Base-by-base conservation (phyloP, 352 stramenopile species). In the Phytophthora aleatoria region DNA sequence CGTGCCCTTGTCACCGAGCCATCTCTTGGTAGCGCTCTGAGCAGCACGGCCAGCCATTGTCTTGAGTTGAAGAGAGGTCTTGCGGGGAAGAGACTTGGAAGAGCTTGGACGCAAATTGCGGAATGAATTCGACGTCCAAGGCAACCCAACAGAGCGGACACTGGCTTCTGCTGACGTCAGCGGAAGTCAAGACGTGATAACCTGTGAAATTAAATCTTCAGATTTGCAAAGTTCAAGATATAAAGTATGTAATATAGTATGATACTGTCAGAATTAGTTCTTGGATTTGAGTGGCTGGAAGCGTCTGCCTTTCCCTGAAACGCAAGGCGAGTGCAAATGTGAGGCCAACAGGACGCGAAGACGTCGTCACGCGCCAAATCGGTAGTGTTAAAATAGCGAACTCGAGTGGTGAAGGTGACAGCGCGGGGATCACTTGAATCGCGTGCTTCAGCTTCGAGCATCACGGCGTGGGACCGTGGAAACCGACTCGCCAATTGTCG, bases 1-100 rank as follows among this genome's bases (percentile, higher is more conserved):
- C 51, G 85, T 90, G 65, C 77, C 78, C 57, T 85, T 83, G 69
- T 93, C 85, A 41, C 85, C 85, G 57, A 93, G 69, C 85, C 85
- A 93, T 61, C 71, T 79, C 74, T 89, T 83, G 49, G 73, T 62
- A 67, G 77, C 65, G 15, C 69, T 85, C 63, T 85, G 63, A 60
- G 76, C 67, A 60, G 70, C 65, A 76, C 79, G 77, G 48, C 57
- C 66, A 55, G 71, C 64, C 69, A 82, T 77, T 75, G 83, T 90
- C 59, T 80, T 87, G 69, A 67, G 20, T 11, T 47, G 8, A 39
- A 28, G 13, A n/a, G 30, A 28, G 26, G 50, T 57, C 41, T 72
- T 64, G 55, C 20, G 36, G 45, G 27, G 36, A 59, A 36, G 44
- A 53, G 35, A 12, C 31, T 64, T 60, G 39, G 71, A 47, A 59